Base-by-base conservation (phyloP, 371 early-diverging fungal species). In the Rhizomucor miehei region DNA sequence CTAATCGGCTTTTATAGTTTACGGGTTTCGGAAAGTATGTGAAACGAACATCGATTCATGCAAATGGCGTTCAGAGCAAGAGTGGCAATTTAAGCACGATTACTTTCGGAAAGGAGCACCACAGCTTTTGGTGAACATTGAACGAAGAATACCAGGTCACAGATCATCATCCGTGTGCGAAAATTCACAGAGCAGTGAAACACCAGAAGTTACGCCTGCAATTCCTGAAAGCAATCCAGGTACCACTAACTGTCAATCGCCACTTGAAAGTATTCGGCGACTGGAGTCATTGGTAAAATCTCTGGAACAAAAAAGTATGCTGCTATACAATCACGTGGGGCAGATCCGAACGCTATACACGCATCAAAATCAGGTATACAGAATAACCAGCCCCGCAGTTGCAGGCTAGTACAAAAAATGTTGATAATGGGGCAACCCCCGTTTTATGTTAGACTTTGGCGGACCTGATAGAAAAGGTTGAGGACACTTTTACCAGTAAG, bases 1-100 rank as follows among this genome's bases (percentile, higher is more conserved):
- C 29, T 29, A 29, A 29, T 29, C 8, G 29, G 29, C 2, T 25
- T 38, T 38, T 48, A 11, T 41, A 59, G 59, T 59, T 11, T 59
- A 59, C 44, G 59, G 59, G 3, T 59, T 59, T 23, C 59, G 59
- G 16, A 59, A 59, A 43, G 54, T 59, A 21, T 59, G 52, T 35
- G 44, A 49, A 20, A 50, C 48, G 14, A 34, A 44, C 21, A 50
- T 41, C 41, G n/a, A 40, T 51, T 36, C 40, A 37, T 36, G 14
- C 35, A 48, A 29, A 19, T n/a, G 10, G 10, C 45, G 24, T 35
- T 19, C 41, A 21, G 38, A 48, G 1, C 44, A 41, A 12, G 50
- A 24, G 4, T 59, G 59, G 59, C 59, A 59, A 21, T 59, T 59
- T 24, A 34, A 46, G n/a, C 52, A 59, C 20, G 46, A 51, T 24